Base-by-base conservation (phyloP, 345 rosid species). In the Pugionium cornutum region DNA sequence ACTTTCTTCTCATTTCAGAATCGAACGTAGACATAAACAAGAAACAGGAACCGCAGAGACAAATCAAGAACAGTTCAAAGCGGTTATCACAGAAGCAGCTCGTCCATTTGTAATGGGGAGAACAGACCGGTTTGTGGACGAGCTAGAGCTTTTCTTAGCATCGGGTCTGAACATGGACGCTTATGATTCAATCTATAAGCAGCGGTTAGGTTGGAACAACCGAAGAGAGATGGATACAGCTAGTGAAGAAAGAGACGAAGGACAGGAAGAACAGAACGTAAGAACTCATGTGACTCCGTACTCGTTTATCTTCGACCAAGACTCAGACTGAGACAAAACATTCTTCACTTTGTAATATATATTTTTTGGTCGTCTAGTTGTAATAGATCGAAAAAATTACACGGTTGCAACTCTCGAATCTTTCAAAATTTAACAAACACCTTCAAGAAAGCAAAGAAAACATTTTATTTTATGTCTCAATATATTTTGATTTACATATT, bases 81-180 rank as follows among this genome's bases (percentile, higher is more conserved):
- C 44, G 31, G 49, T 71, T 4, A 70, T 84, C 7, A 43, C 59
- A 62, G 86, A 83, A 48, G 95, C 95, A 4, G 85, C 87, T 3
- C 83, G 81, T 66, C 91, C 95, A 9, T 94, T 94, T 53, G 59
- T 84, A 27, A 68, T 72, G 42, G 83, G 81, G 65, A 84, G 83
- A 77, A 78, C 91, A 1, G 82, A 76, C 36, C 76, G 83, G 32
- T 88, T 94, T 59, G 87, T 82, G 64, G 48, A 76, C 0, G 96
- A 88, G 69, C 8, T 87, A 43, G 91, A 85, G 59, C 65, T 88
- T 6, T 94, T 88, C 80, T 91, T 88, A 5, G 95, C 85, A 43
- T 81, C 95, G 0, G 95, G 92, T 3, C 77, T 88, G 63, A 90
- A 76, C 74, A 52, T 76, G 2, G 89, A 84, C 56, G 95, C 95